Conservation (phyloP, 2,329 filamentous ascomycete genomes). For the Fusarium nelsonii region DNA sequence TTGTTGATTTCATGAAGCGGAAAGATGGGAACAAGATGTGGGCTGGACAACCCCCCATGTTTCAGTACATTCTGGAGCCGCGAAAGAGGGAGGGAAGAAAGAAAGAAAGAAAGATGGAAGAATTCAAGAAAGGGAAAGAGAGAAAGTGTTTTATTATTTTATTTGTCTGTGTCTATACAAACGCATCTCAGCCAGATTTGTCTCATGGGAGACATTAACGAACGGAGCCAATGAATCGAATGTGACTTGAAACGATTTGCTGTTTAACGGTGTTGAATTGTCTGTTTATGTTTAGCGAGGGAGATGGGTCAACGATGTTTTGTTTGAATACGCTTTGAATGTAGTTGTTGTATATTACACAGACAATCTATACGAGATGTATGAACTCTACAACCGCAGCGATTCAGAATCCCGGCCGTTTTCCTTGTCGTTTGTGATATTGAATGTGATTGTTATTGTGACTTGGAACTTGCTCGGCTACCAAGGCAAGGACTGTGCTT, state of each 20-base stretch:
- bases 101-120: background rate
- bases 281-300: constrained; percentile 22
- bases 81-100: constrained; percentile 23
- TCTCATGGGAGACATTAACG: constrained; percentile 44
- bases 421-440: background rate
- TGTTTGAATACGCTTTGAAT: constrained; percentile 5
- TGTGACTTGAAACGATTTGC: constrained; percentile 22
- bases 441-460: background rate
- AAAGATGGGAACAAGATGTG: constrained; percentile 28
- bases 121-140: background rate
- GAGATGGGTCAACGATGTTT: constrained; percentile 3
- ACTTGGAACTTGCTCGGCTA: background rate
- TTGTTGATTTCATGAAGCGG: constrained; percentile 34
- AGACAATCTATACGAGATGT: constrained; percentile 13
- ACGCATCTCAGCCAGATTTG: constrained; percentile 46
- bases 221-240: constrained; percentile 40
- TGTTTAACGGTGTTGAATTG: constrained; percentile 16
- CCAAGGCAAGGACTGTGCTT: background rate
- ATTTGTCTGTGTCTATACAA: constrained; percentile 45
- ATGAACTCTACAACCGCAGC: constrained; percentile 4
- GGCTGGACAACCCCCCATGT: constrained; percentile 38
- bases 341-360: constrained; percentile 11
- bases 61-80: constrained; percentile 23
- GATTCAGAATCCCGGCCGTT: constrained; percentile 3
- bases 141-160: constrained; percentile 36